Percentiles rank a stretch among this genome's conserved stretches.
phyloP scores from a whole-genome alignment of 2,329 filamentous ascomycete genomes.

The Elsinoe ampelina region DNA sequence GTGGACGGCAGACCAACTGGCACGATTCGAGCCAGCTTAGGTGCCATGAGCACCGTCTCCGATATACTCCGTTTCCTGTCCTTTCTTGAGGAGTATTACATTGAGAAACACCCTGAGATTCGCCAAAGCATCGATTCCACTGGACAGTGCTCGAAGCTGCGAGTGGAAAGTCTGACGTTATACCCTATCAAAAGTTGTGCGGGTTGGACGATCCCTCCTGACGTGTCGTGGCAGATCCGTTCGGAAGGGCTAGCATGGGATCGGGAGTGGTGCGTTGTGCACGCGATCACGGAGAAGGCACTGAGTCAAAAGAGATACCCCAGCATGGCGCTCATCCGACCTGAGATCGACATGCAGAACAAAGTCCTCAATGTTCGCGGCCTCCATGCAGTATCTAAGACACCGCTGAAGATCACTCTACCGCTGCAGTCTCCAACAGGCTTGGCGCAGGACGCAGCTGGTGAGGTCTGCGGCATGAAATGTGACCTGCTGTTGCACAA shows the following conservation, averaged over 20 bases:
- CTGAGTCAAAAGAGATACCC: constrained; percentile 85
- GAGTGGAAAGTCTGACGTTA: constrained; percentile 46
- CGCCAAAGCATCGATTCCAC: too few relatives aligned
- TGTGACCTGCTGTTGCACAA: background rate
- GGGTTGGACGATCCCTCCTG: constrained; percentile 60
- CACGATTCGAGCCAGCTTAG: constrained; percentile 74
- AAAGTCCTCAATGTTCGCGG: constrained; percentile 55
- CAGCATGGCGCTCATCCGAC: constrained; percentile 74
- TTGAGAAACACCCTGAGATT: constrained; percentile 16
- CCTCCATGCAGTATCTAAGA: constrained; percentile 12
- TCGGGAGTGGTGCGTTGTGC: constrained; percentile 90
- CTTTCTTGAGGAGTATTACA: constrained; percentile 28
- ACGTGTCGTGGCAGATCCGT: constrained; percentile 62
- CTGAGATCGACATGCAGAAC: constrained; percentile 58
- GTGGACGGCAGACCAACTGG: constrained; percentile 81
- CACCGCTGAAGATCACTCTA: background rate
- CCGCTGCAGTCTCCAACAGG: background rate
- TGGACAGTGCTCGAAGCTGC: constrained; percentile 21
- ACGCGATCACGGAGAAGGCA: constrained; percentile 72
- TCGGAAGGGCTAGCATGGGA: constrained; percentile 87
- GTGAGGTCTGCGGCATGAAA: constrained; percentile 54
- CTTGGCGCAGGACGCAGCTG: background rate
- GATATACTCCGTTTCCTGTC: constrained; percentile 64
- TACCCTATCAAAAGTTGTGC: constrained; percentile 95
- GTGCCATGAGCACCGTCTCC: constrained; percentile 72